These are phyloP conservation scores for Candida sonorensis DNA, from an alignment of 805 yeast species.

Conservation along the genomic window DNA sequence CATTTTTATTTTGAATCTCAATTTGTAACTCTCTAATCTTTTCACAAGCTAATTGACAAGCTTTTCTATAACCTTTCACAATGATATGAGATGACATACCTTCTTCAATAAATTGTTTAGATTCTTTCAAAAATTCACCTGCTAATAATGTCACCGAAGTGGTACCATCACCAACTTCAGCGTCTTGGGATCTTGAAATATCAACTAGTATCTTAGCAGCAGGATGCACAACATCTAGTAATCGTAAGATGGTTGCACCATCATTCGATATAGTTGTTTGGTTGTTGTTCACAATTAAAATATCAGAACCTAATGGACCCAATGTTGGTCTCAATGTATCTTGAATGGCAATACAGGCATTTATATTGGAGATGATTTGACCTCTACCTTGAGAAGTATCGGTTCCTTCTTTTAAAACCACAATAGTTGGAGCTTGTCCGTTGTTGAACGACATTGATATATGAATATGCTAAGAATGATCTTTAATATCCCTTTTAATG, in stretches of 20 bases:
- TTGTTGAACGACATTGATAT: conserved; percentile 94
- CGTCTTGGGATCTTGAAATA: conserved; percentile 93
- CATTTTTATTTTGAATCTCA: conserved; percentile 47
- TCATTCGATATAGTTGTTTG: conserved; percentile 95
- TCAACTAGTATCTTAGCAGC: conserved; percentile 96
- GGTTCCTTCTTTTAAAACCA: conserved; percentile 96
- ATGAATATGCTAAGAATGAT: too few relatives aligned
- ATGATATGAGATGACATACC: conserved; percentile 90
- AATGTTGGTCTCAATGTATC: conserved; percentile 91
- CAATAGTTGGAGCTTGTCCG: conserved; percentile 95
- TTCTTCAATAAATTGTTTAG: conserved; percentile 88
- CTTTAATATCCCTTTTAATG: too few relatives aligned
- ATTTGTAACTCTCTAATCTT: conserved; percentile 72
- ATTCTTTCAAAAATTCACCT: conserved; percentile 89
- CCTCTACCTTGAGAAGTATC: conserved; percentile 96
- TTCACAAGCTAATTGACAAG: conserved; percentile 68
- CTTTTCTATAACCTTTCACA: conserved; percentile 79
- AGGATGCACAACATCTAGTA: conserved; percentile 94
- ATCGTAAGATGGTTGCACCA: conserved; percentile 92
- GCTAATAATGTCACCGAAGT: conserved; percentile 93
- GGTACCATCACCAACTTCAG: conserved; percentile 98
- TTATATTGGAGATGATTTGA: conserved; percentile 89
- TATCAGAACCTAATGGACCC: conserved; percentile 97
- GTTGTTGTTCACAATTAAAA: conserved; percentile 79
- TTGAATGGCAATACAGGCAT: conserved; percentile 95